Evolutionary conservation across 208 protist genomes (phyloP).

Genomic region (Trypanosoma cruzi): DNA sequence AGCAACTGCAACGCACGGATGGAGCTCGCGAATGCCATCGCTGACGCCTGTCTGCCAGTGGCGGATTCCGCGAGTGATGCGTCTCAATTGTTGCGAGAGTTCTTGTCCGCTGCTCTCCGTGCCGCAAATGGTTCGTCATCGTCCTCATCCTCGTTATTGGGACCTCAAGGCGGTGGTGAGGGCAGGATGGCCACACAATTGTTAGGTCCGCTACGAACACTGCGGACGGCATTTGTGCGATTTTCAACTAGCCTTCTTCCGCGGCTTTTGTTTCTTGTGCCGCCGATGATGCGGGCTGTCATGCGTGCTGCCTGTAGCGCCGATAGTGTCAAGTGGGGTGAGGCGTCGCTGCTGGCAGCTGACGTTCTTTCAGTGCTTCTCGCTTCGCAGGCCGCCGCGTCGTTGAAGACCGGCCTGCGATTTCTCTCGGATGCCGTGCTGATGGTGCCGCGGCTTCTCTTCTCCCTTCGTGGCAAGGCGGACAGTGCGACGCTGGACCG

Average conservation of each 20-base stretch:
- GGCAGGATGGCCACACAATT: background rate
- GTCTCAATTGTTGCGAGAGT: conserved; percentile 57
- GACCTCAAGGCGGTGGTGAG: background rate
- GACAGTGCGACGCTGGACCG: conserved; percentile 39
- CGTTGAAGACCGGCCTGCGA: background rate
- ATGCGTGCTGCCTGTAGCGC: conserved; percentile 15
- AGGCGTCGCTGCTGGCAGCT: background rate
- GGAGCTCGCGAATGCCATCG: conserved; percentile 52
- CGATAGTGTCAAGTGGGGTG: background rate
- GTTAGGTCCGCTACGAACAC: conserved; percentile 19
- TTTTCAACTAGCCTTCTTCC: conserved; percentile 19
- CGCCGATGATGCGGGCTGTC: conserved; percentile 26
- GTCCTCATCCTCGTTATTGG: too few relatives aligned
- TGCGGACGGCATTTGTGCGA: conserved; percentile 12
- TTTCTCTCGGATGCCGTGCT: conserved; percentile 6
- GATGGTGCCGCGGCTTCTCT: conserved; percentile 30
- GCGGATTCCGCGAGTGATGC: conserved; percentile 51
- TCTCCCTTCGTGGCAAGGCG: conserved; percentile 26
- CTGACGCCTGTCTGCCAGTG: conserved; percentile 39
- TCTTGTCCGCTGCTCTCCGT: conserved; percentile 35
- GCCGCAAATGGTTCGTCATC: conserved; percentile 7
- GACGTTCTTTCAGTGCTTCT: conserved; percentile 18
- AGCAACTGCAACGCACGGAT: conserved; percentile 12
- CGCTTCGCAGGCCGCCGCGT: conserved; percentile 4
- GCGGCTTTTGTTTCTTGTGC: conserved; percentile 27